These are phyloP conservation scores for Hymenoscyphus fructigenus DNA, from an alignment of 2,329 filamentous ascomycete species.

Conservation along the genomic window DNA sequence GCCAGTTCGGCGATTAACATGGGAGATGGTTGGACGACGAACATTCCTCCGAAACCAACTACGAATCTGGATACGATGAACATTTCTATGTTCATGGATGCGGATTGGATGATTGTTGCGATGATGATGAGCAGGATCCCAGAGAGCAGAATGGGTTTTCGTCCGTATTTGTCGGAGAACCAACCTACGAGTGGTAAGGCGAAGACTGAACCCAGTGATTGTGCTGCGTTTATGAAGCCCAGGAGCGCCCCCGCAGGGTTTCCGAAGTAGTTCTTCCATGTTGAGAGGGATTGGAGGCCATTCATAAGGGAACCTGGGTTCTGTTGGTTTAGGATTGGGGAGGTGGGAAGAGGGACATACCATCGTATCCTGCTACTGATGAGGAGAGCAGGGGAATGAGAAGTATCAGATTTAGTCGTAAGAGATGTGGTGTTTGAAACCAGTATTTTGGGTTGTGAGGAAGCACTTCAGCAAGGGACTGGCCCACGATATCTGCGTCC, in stretches of 20 bases:
- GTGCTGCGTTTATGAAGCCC: slow-evolving; percentile 36
- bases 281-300: slow-evolving; percentile 40
- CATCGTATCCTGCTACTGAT: slow-evolving; percentile 24
- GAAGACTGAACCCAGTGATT: slow-evolving; percentile 35
- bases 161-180: slow-evolving; percentile 35
- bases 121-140: slow-evolving; percentile 40
- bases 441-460: slow-evolving; percentile 16
- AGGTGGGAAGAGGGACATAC: slow-evolving; percentile 9
- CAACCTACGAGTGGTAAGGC: slow-evolving; percentile 42
- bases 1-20: slow-evolving; percentile 47
- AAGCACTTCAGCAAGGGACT: slow-evolving; percentile 10
- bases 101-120: slow-evolving; percentile 40
- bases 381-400: slow-evolving; percentile 23
- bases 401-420: slow-evolving; percentile 25
- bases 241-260: slow-evolving; percentile 35
- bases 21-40: slow-evolving; percentile 41
- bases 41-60: slow-evolving; percentile 41
- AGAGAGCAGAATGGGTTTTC: slow-evolving; percentile 28
- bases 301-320: slow-evolving; percentile 34
- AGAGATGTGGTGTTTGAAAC: slow-evolving; percentile 20
- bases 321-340: not conserved
- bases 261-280: slow-evolving; percentile 39
- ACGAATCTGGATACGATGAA: slow-evolving; percentile 43
- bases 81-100: slow-evolving; percentile 39
- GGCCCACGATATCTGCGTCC: slow-evolving; percentile 15